Evolutionary conservation across 768 basidiomycete species (phyloP).

Genomic region (Tremella mesenterica): DNA sequence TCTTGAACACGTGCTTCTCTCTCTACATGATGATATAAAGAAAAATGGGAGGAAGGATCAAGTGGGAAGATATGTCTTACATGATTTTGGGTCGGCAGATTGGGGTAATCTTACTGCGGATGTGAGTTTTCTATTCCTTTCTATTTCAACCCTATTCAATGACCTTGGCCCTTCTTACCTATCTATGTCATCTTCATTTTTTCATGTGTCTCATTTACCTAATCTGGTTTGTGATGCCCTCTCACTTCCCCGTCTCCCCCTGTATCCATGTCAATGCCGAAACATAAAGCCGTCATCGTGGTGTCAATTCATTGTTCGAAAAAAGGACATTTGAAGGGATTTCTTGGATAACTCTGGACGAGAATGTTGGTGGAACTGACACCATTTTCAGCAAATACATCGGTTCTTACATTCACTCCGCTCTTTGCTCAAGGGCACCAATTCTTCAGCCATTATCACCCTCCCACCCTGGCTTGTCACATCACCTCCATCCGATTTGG

Average conservation of each 20-base stretch:
- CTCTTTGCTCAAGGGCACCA: conserved; percentile 39
- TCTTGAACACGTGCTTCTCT: background rate
- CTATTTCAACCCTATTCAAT: too few relatives aligned
- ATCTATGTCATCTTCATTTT: too few relatives aligned
- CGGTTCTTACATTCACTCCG: conserved; percentile 66
- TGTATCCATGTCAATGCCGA: too few relatives aligned
- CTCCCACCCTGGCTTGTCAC: conserved; percentile 55
- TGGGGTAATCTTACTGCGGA: conserved; percentile 33
- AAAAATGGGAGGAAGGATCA: background rate
- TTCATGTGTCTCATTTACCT: too few relatives aligned
- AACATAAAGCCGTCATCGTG: too few relatives aligned
- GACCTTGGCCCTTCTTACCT: too few relatives aligned
- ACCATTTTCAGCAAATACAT: conserved; percentile 49
- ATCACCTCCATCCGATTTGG: conserved; percentile 6
- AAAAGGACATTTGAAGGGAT: too few relatives aligned
- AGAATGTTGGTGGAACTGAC: too few relatives aligned
- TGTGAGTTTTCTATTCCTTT: conserved; percentile 12
- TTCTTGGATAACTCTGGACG: too few relatives aligned
- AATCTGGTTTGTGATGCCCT: too few relatives aligned
- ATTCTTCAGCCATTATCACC: conserved; percentile 59
- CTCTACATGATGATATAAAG: background rate
- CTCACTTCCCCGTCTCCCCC: too few relatives aligned
- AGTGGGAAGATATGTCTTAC: conserved; percentile 19
- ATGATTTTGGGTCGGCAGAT: conserved; percentile 40
- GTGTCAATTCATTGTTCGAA: too few relatives aligned